Evolutionary conservation across 768 basidiomycete genomes (phyloP), one percentile per base, ranked within the genome.

Genomic region (Boletus rufocinnamomeus): DNA sequence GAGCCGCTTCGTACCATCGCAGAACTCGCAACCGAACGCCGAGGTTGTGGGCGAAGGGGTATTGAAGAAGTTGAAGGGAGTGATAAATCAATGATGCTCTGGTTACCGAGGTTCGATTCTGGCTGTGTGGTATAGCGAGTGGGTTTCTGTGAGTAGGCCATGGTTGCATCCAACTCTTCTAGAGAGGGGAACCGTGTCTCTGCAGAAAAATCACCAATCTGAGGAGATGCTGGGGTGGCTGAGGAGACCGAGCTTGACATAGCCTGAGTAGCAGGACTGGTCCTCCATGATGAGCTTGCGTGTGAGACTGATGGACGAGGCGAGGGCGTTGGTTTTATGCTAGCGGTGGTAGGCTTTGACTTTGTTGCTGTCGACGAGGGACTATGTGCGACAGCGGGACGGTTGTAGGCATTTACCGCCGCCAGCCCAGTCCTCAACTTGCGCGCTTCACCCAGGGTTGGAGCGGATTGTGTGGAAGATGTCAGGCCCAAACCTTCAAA

Each of bases 171-270:
- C 7, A 95, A 76, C 58, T 91, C 89, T 69, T 96, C 95, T 43
- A 97, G 75, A 1, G 95, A 90, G 0, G 95, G 95, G 71, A 91
- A 97, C 52, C 91, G 81, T 32, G 84, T 80, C 71, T 95, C 93
- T 19, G 79, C 82, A 44, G 81, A 76, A 25, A 80, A 69, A 32
- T 80, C 77, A 23, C 80, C 77, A 41, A 68, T 66, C 41, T 75
- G 76, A 19, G 66, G 69, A 57, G 79, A 69, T 23, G 69, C 61
- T 11, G 71, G 59, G 9, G 71, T 66, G 27, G 72, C 64, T 47
- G 76, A 69, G 45, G 76, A 57, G 28, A 74, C 70, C 16, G 83
- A 78, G 19, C 72, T 75, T 7, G 79, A 73, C 54, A 52, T 30
- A 23, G 64, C 52, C 23, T 66, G 68, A 35, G 34, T 41, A 47